Base-by-base conservation (phyloP, 805 yeast genomes). In the Danielia oregonensis region DNA sequence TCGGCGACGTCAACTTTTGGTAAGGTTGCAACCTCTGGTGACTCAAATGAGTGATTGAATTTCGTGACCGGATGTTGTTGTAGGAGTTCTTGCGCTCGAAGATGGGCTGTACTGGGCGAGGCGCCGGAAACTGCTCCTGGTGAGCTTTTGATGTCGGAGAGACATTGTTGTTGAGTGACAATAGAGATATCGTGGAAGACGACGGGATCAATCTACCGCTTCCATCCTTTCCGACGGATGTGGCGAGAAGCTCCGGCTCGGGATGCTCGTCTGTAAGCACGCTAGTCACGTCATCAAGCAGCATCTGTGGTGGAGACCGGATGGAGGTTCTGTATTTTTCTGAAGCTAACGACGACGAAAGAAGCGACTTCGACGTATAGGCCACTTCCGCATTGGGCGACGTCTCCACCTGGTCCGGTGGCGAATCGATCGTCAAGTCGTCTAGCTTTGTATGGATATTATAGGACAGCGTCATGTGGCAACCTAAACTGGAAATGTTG, bases 161-260 rank as follows among this genome's bases (percentile, higher is more conserved):
- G n/a, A n/a, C n/a, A 26, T 51, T 52, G 33, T 49, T 51, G 40
- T 53, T 63, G 26, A 67, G 51, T 3, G 68, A 62, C 8, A 67
- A 50, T 3, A 67, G 48, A 16, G 70, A 63, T 4, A 67, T 67
- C 9, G 68, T 57, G 13, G 70, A 65, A 6, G 68, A 57, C n/a
- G 68, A 61, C 8, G 72, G 72, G 16, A 67, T 61, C 29, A 67
- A 37, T 17, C 62, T 45, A 3, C 72, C 73, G 19, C 59, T 63
- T 15, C 52, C 48, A 29, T 67, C 70, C 27, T 60, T 59, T 3
- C 70, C 72, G 4, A 64, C 72, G 0, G 70, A 63, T 8, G 65
- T 61, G 1, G 73, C 72, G 24, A 66, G 47, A 17, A 68, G 48
- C 36, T 60, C 61, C 1, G 73, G 73, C 34, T 68, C 73, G 4